Evolutionary conservation across 2,329 filamentous ascomycete species (phyloP), one percentile per base, ranked within the genome.

Genomic region (Calonectria pauciramosa): DNA sequence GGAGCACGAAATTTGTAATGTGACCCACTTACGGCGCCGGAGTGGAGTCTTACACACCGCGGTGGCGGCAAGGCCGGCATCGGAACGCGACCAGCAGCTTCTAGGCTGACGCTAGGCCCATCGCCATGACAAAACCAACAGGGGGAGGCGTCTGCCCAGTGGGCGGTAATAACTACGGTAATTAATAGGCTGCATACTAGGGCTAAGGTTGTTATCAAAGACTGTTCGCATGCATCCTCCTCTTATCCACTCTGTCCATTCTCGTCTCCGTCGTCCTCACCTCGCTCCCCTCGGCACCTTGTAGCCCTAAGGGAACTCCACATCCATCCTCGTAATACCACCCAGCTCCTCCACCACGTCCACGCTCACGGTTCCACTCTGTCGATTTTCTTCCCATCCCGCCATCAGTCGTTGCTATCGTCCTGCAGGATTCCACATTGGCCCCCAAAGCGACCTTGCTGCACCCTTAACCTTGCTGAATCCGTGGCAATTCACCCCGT

Each of bases 271-370:
- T 65, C 60, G 75, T 59, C 77, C 76, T 66, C 73, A 64, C 68
- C 11, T 70, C 72, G 67, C 71, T 54, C 49, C 20, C 44, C 9
- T 67, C 68, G 67, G 30, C 52, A 8, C 38, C 18, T 30, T n/a
- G 68, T 52, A 41, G 69, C 68, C 63, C 75, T 69, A 82, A 49
- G 76, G 68, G 67, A 87, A 82, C 77, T 86, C 85, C 77, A 87
- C 78, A 71, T 86, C 83, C 63, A 88, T 80, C 75, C 84, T 82
- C 36, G 83, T 80, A 70, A 86, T 82, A 14, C 83, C 84, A n/a
- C 78, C 82, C 28, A 84, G 68, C 66, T 85, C 82, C 73, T 85
- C 84, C 18, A 85, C 82, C 51, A 85, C 71, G 73, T 84, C 83
- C 67, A 81, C 74, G 47, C 77, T 80, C 34, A 82, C 71, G 18